Base-by-base conservation (phyloP, 352 stramenopile genomes). In the Nothophytophthora sp. region DNA sequence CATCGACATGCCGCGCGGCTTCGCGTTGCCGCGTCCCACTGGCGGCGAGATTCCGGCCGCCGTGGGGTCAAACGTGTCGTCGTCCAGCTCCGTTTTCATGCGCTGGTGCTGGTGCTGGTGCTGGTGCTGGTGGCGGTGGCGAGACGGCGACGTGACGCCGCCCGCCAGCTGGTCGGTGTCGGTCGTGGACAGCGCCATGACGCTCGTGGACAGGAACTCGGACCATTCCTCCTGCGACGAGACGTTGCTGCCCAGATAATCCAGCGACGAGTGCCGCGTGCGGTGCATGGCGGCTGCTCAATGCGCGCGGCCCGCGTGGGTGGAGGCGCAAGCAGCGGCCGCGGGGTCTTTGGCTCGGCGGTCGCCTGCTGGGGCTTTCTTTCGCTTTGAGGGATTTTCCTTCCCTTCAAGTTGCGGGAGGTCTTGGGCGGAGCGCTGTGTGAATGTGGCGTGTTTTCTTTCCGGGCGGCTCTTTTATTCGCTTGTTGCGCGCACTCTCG, bases 121-220 rank as follows among this genome's bases (percentile, higher is more conserved):
- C 13, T 20, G 24, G 25, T 37, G 15, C 33, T 41, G 22, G 23
- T 49, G 40, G 37, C 18, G 51, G 11, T 18, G 46, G 16, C 53
- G 49, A 4, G 33, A 37, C 6, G 64, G 62, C 13, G 68, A 67
- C 10, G 25, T 16, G 6, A 25, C 28, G 2, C 11, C 11, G 12
- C 12, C 29, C 25, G 23, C 47, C 42, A 10, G 4, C 18, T 22
- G 42, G 44, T 76, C 63, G 11, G 66, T 30, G 28, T 78, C 72
- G 6, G 45, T 30, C 9, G 72, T 84, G 35, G 67, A 67, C 18
- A 87, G 55, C 46, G 73, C 76, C 55, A 63, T 68, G 71, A 87
- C 78, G 59, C 76, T 83, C n/a, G 71, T 73, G 12, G 76, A 84
- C 36, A 87, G 55, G 47, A 86, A 85, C 40, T 79, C 62, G 12